Base-by-base conservation (phyloP, 306 rosid species). In the Gastrolobium bilobum region DNA sequence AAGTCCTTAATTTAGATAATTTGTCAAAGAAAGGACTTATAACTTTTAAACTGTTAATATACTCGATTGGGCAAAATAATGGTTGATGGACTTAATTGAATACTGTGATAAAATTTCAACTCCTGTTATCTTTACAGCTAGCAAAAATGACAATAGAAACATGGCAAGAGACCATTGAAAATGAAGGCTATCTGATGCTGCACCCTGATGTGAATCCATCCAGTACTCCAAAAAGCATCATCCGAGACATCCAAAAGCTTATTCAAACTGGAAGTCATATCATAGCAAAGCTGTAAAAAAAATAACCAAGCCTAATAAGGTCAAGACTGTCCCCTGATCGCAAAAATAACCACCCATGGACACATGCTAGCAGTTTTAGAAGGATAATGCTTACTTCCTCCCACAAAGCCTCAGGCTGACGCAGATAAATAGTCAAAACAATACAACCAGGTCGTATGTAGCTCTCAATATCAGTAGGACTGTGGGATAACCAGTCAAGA, bases 361-460 rank as follows among this genome's bases (percentile, higher is more conserved):
- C 15, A 54, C 44, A 54, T 47, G 66, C 47, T 47, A 47, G 61
- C 60, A 72, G 51, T 38, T 57, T 52, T 60, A 48, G 59, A 20
- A 6, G 4, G 3, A 40, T 15, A 64, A 81, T 76, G 65, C 86
- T 75, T 82, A 91, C 96, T 68, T 91, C 87, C 65, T 87, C 89
- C 96, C 96, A 91, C 40, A 59, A 75, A 73, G 88, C 73, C 58
- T 87, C 88, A 4, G 86, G 56, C 67, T 87, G 91, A 42, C 86
- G 90, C 68, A 89, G 82, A 77, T 91, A 91, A 70, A 91, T 82
- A 10, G 96, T 91, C 81, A 91, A 77, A 68, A 91, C 61, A 65
- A 91, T 85, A 84, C 96, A 91, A 69, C 96, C 93, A 15, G 96
- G 96, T 78, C 86, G 87, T 69, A 91, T 89, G 84, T 91, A 91